Base-by-base conservation (phyloP, 1,139 yeast genomes). In the Zygoascus sp. region DNA sequence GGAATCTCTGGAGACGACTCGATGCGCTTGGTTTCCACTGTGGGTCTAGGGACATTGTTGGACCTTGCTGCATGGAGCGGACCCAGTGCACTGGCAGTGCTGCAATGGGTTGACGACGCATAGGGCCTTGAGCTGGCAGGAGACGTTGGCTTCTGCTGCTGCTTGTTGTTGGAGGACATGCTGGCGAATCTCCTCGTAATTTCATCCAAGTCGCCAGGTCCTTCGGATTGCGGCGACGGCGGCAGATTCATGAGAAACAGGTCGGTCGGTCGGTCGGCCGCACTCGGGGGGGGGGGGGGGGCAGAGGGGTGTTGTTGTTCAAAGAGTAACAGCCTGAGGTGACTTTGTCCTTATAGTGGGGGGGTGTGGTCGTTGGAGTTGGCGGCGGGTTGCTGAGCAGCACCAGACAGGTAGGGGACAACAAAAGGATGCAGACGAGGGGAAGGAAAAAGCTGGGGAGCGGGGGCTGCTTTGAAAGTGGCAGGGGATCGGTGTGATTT, bases 181-280 rank as follows among this genome's bases (percentile, higher is more conserved):
- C 11, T 11, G 11, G 22, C 25, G 11, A 35, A n/a, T 15, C 25
- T 35, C 15, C 15, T 20, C 11, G 39, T 35, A 16, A 35, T 17
- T 35, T 20, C 16, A 19, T 35, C 39, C 25, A 35, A 17, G 9
- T 35, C 39, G 9, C 27, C 25, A 11, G 39, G 13, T 13, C 16
- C 25, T n/a, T 35, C 39, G 7, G 17, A n/a, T 21, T 35, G 39
- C 4, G 39, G 39, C 3, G 39, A 35, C 5, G 39, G 39, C 3
- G 39, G 39, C 4, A 35, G 39, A 35, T 35, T 35, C 39, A 35
- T 35, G 11, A 10, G 27, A n/a, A n/a, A n/a, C n/a, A n/a, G n/a
- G n/a, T n/a, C n/a, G n/a, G n/a, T n/a, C n/a, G n/a, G n/a, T n/a
- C 10, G 25, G 6, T 20, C 19, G 13, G 3, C 8, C 10, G 15